Percentiles rank a stretch among this genome's conserved stretches.
phyloP scores from a whole-genome alignment of 192 early-diverging fungal genomes.

The Spinellus fusiger region DNA sequence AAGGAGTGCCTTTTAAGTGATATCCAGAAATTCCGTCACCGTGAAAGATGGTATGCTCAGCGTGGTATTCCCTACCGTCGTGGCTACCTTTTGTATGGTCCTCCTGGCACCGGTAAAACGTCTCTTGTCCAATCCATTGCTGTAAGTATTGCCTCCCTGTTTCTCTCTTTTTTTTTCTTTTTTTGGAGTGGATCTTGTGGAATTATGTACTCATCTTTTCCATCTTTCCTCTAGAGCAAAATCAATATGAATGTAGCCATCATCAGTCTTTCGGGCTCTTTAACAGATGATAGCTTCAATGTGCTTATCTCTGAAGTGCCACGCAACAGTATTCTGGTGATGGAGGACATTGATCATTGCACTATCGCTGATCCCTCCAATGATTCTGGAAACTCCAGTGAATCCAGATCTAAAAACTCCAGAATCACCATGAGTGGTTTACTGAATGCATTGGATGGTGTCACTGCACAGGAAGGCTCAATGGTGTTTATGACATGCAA shows the following conservation, averaged over 20 bases:
- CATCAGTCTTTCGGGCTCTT: conserved; percentile 37
- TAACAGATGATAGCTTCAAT: conserved; percentile 39
- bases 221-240: conserved; percentile 26
- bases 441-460: conserved; percentile 47
- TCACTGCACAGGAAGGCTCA: conserved; percentile 43
- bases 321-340: conserved; percentile 45
- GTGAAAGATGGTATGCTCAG: conserved; percentile 40
- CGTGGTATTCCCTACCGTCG: conserved; percentile 49
- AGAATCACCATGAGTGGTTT: conserved; percentile 36
- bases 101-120: conserved; percentile 50
- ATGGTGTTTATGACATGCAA: conserved; percentile 51
- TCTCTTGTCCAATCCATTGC: conserved; percentile 48
- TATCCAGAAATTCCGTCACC: conserved; percentile 37
- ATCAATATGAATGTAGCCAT: conserved; percentile 46
- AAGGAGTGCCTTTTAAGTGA: conserved; percentile 40
- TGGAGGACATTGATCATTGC: conserved; percentile 46
- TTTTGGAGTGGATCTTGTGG: neutral
- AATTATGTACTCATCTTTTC: too few relatives aligned
- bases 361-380: conserved; percentile 12
- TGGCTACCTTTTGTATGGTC: conserved; percentile 47
- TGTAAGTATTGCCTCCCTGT: conserved; percentile 7
- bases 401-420: conserved; percentile 21
- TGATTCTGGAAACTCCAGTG: neutral
- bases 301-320: conserved; percentile 36
- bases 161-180: neutral